Base-by-base conservation (phyloP, 257 asterid species). In the Verbascum thapsus region DNA sequence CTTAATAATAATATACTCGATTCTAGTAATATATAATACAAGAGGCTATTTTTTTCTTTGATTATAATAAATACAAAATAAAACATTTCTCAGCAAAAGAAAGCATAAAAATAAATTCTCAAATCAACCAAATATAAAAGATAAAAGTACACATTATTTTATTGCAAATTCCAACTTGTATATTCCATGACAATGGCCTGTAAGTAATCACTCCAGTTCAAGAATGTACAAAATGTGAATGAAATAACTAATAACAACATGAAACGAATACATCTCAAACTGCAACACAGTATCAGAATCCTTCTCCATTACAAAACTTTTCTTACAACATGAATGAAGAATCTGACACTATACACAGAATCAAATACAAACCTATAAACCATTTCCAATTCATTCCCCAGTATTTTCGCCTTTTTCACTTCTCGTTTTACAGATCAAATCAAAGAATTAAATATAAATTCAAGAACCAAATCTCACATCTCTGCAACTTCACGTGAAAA, bases 301-400 rank as follows among this genome's bases (percentile, higher is more conserved):
- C 45, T 54, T 53, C 17, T 50, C 7, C 74, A 47, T 72, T 64
- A 65, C 72, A 72, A 69, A 72, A 54, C 58, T 64, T 64, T 72
- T 69, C 76, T 66, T 64, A 70, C 62, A 52, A 61, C 51, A 53
- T 44, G 44, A 59, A 59, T 61, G n/a, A 39, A 63, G 59, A 11
- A 60, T 58, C 37, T 32, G 38, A 64, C 38, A 58, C 70, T 73
- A 66, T 70, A 66, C 80, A 78, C 67, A 57, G 34, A 44, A 34
- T 20, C 55, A 13, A 50, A 22, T 41, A 51, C 16, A 17, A 26
- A 71, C 35, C 37, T 22, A 12, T 12, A 20, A 41, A 30, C 68
- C 48, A 58, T 50, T 51, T 70, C 4, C 58, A 62, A 10, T 13
- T 40, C 13, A 39, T 5, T 12, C 17, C 63, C 11, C 65, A 11